Percentiles rank a stretch among this genome's conserved stretches.
Conservation (phyloP, 805 yeast species). For the Schizosaccharomyces lindneri region DNA sequence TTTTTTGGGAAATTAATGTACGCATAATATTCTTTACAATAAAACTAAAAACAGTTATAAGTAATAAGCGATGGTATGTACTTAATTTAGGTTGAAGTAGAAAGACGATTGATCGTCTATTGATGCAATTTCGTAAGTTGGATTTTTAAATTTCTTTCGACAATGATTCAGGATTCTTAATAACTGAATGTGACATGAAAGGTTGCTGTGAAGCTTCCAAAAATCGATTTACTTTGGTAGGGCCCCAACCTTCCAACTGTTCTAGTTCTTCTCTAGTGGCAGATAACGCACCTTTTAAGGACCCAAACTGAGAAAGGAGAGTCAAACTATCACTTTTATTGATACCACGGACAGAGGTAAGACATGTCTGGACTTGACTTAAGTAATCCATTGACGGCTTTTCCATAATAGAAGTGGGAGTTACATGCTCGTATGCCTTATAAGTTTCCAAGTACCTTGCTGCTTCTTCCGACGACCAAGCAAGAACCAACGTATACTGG, state of each 20-base stretch:
- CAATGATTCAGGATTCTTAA: neutral
- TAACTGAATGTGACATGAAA: slow-evolving; percentile 4
- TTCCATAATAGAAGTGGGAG: slow-evolving; percentile 15
- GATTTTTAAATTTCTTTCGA: too few species aligned
- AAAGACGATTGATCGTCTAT: too few species aligned
- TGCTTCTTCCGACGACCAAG: slow-evolving; percentile 17
- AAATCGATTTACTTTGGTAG: slow-evolving; percentile 12
- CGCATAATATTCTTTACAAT: too few species aligned
- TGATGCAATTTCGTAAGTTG: too few species aligned
- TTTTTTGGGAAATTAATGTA: too few species aligned
- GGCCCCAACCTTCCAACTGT: slow-evolving; percentile 15
- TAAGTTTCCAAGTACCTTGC: slow-evolving; percentile 15
- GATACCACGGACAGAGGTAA: slow-evolving; percentile 16
- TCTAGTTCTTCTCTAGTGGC: slow-evolving; percentile 10
- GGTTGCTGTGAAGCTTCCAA: slow-evolving; percentile 11
- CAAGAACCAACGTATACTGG: slow-evolving; percentile 14
- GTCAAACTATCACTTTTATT: slow-evolving; percentile 17
- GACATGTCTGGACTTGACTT: slow-evolving; percentile 14
- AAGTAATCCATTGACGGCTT: slow-evolving; percentile 11
- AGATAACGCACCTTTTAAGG: slow-evolving; percentile 11
- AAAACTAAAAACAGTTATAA: too few species aligned
- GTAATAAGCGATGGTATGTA: too few species aligned
- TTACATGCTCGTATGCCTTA: slow-evolving; percentile 12
- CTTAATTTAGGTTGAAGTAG: too few species aligned
- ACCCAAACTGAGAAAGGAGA: slow-evolving; percentile 14